Evolutionary conservation across 768 basidiomycete genomes (phyloP), one percentile per base, ranked within the genome.

Genomic region (Agrocybe praecox): DNA sequence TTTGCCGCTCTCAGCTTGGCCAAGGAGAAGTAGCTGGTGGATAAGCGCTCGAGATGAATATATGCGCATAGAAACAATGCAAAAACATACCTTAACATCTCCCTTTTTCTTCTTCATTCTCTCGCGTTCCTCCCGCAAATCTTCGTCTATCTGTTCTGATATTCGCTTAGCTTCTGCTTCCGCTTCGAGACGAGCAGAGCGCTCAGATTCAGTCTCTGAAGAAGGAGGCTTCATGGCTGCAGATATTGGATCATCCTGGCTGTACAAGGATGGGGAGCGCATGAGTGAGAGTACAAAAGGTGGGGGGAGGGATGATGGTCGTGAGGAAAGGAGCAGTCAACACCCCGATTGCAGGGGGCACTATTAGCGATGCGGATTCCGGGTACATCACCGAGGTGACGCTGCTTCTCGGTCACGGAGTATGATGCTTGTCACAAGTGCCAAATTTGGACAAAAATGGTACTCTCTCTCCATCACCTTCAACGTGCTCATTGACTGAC

Each of bases 141-240:
- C 83, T 66, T 92, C 90, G 72, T 94, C 92, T 64, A 94, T 94
- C 69, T 81, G 81, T 58, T 94, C 91, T 47, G 89, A 92, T 57
- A 88, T 75, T 47, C 84, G 82, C 68, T 86, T 88, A 2, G 91
- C 90, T 59, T 92, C 88, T 0, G 84, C 84, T 72, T 94, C 92
- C 33, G 76, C 69, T 58, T 80, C 73, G 17, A 92, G 80, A 55
- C 92, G 83, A 29, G 71, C 60, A 47, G 76, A 74, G 47, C 88
- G 85, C 67, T 93, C 86, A 0, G 73, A 67, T 1, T 87, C 86
- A 0, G 87, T 84, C 76, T 94, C 92, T 22, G 80, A 68, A 17
- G 75, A 64, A 1, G 91, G 81, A 6, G 92, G 90, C 49, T 82
- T 79, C 59, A 91, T 72, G 6, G 86, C 87, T 23, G 80, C 76